phyloP scores from a whole-genome alignment of 495 filamentous ascomycete species.

The Daldinia bambusicola region DNA sequence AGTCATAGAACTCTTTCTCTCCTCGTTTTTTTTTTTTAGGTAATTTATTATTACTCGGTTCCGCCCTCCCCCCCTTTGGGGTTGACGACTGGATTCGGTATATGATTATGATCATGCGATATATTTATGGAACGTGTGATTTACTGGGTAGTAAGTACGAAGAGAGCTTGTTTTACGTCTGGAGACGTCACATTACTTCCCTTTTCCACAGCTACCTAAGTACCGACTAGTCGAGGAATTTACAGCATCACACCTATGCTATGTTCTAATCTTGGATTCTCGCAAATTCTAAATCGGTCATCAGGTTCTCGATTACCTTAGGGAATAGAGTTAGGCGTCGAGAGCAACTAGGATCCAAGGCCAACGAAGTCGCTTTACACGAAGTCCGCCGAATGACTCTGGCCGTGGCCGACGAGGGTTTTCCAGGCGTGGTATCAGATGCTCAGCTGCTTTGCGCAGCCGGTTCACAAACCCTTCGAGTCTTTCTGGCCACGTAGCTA shows the following conservation, averaged over 20 bases:
- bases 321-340: not conserved
- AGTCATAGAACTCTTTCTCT: slow-evolving; percentile 14
- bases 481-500: not conserved
- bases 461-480: not conserved
- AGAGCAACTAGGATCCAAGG: not conserved
- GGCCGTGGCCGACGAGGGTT: not conserved
- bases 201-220: no score
- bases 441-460: not conserved
- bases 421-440: slow-evolving; percentile 1
- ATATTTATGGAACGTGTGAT: slow-evolving; percentile 9
- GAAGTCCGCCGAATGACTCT: not conserved
- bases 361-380: not conserved
- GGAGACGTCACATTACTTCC: not conserved
- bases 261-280: no score
- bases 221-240: not conserved
- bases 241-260: not conserved
- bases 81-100: slow-evolving; percentile 21
- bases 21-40: slow-evolving; percentile 23
- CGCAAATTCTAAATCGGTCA: no score
- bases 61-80: slow-evolving; percentile 8
- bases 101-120: slow-evolving; percentile 13
- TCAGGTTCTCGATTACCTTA: not conserved
- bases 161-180: not conserved
- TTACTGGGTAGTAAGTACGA: not conserved
- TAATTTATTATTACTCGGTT: slow-evolving; percentile 23